phyloP scores from a whole-genome alignment of 106 monocot species.

The Gastrodia elata region DNA sequence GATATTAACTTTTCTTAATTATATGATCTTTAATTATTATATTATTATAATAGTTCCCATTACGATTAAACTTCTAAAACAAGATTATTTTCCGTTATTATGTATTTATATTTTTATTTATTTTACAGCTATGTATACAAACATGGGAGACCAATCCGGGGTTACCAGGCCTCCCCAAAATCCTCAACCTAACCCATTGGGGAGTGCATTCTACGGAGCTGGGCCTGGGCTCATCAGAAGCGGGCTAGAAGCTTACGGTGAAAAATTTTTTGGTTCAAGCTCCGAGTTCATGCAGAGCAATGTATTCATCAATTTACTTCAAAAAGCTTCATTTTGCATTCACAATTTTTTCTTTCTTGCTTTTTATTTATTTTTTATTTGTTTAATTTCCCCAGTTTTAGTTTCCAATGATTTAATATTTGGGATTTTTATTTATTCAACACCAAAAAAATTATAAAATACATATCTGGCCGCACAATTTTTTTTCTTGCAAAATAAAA shows the following conservation, averaged over 20 bases:
- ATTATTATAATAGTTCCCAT: too few relatives aligned
- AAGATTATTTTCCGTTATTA: background rate
- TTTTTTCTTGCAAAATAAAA: too few relatives aligned
- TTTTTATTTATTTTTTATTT: background rate
- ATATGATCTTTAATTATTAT: too few relatives aligned
- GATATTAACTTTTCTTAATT: too few relatives aligned
- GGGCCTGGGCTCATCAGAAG: slow-evolving; percentile 32
- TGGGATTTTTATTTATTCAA: too few relatives aligned
- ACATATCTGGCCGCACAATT: too few relatives aligned
- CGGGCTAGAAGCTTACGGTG: slow-evolving; percentile 25
- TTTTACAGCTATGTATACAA: slow-evolving; percentile 27
- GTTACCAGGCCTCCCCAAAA: slow-evolving; percentile 22
- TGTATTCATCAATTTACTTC: slow-evolving; percentile 12
- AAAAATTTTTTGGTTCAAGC: slow-evolving; percentile 22
- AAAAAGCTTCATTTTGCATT: background rate
- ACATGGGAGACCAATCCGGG: slow-evolving; percentile 16
- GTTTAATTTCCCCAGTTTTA: background rate
- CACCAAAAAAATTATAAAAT: too few relatives aligned
- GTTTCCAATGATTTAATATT: background rate
- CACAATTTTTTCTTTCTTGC: background rate
- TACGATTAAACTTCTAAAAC: too few relatives aligned
- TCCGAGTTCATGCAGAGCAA: slow-evolving; percentile 38
- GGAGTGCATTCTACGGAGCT: slow-evolving; percentile 33
- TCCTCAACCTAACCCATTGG: slow-evolving; percentile 31
- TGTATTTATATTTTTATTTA: background rate